A percentile compares a stretch with the other conserved stretches of the same genome.
Evolutionary conservation across 768 basidiomycete genomes (phyloP).

Genomic region (Wakefieldia striispora): DNA sequence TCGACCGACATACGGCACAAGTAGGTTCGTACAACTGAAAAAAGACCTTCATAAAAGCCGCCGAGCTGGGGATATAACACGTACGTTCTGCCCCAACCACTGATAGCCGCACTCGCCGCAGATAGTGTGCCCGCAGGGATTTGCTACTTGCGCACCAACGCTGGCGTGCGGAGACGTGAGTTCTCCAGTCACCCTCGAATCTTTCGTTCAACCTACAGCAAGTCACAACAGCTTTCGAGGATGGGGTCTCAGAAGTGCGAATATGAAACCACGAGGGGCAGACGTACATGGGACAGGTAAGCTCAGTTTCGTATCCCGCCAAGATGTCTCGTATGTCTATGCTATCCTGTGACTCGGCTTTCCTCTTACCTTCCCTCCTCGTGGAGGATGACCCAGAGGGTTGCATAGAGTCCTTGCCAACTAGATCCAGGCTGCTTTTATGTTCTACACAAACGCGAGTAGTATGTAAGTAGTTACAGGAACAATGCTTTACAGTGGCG

Average conservation of each 20-base stretch:
- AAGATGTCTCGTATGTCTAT: constrained; percentile 34
- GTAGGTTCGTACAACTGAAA: constrained; percentile 40
- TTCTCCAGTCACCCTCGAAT: neutral
- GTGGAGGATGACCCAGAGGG: constrained; percentile 6
- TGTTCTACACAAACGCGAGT: constrained; percentile 12
- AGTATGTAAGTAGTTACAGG: neutral
- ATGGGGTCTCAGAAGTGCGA: neutral
- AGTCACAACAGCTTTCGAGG: constrained; percentile 64
- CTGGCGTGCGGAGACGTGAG: constrained; percentile 34
- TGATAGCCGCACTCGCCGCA: constrained; percentile 66
- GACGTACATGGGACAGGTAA: constrained; percentile 72
- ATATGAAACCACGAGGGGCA: neutral
- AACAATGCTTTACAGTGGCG: neutral
- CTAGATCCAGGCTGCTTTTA: neutral
- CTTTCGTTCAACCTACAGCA: constrained; percentile 49
- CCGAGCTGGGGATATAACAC: constrained; percentile 11
- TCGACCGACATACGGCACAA: constrained; percentile 62
- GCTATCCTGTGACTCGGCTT: constrained; percentile 25
- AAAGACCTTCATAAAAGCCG: constrained; percentile 1
- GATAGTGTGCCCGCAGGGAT: constrained; percentile 72
- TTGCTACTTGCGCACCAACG: constrained; percentile 57
- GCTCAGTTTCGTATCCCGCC: constrained; percentile 56
- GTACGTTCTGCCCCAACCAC: constrained; percentile 57
- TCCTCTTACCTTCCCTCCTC: constrained; percentile 47
- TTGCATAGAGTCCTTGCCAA: constrained; percentile 3